These are phyloP conservation scores for Citrus sp. DNA, from an alignment of 345 rosid species.

Conservation along the genomic window DNA sequence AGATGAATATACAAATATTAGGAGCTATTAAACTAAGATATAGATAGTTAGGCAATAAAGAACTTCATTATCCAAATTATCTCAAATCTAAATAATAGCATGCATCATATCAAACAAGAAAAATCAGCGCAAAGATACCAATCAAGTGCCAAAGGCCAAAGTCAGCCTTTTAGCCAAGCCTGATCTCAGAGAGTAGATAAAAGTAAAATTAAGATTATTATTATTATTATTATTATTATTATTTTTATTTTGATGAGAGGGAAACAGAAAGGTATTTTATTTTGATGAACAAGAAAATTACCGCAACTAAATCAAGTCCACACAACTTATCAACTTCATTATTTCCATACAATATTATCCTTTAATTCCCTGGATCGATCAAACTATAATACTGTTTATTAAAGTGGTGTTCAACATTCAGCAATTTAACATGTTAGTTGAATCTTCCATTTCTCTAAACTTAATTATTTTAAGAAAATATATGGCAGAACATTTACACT, in stretches of 20 bases:
- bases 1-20: conserved; percentile 8
- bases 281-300: neutral
- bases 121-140: neutral
- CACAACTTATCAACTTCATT: neutral
- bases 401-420: neutral
- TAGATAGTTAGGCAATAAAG: neutral
- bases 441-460: neutral
- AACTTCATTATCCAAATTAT: neutral
- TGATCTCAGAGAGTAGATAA: neutral
- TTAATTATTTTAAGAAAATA: neutral
- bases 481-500: neutral
- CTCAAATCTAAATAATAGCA: neutral
- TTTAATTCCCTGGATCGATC: neutral
- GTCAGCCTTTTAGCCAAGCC: neutral
- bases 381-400: neutral
- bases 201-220: neutral
- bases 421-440: neutral
- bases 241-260: neutral
- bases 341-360: neutral
- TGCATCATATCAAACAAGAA: neutral
- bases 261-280: neutral
- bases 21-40: neutral
- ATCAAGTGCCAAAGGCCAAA: neutral
- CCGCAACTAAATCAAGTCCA: neutral
- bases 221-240: neutral